phyloP scores from a whole-genome alignment of 23 red algal species.

The Gracilaria caudata region DNA sequence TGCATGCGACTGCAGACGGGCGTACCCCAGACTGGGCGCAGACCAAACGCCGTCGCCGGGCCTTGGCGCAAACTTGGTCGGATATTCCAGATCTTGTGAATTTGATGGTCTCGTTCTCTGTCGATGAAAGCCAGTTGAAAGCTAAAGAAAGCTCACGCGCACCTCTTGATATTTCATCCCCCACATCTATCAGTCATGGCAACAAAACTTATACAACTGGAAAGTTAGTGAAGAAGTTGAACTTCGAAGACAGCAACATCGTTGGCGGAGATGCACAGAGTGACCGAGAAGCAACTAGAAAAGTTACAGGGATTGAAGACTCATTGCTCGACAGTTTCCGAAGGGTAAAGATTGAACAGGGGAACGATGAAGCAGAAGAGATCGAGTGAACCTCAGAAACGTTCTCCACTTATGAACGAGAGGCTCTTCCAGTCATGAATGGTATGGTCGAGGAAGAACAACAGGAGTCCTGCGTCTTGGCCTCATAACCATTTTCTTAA shows the following conservation, averaged over 20 bases:
- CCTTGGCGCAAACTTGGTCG: conserved; percentile 21
- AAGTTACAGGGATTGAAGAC: not conserved
- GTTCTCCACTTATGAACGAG: not conserved
- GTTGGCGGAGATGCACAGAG: not conserved
- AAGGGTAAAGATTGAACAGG: conserved; percentile 5
- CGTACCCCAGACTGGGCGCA: conserved; percentile 16
- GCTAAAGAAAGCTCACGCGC: not conserved
- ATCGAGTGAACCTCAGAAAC: not conserved
- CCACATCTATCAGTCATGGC: not conserved
- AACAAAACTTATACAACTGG: not conserved
- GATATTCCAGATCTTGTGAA: conserved; percentile 38
- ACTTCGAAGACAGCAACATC: not conserved
- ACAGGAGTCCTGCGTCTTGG: not conserved
- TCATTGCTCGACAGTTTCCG: not conserved
- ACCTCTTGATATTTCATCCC: not conserved
- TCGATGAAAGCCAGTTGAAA: conserved; percentile 19
- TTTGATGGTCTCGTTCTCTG: conserved; percentile 19
- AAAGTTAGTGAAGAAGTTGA: not conserved
- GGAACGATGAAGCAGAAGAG: not conserved
- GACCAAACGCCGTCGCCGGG: conserved; percentile 27
- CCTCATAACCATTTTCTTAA: not conserved
- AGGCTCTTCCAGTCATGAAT: not conserved
- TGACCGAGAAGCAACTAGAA: not conserved
- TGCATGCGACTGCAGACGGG: conserved; percentile 19
- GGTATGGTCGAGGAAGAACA: not conserved